A percentile compares a stretch with the other conserved stretches of the same genome.
Evolutionary conservation across 176 grass and related monocot genomes (phyloP).

Genomic region (Rhipidocladum racemiflorum): DNA sequence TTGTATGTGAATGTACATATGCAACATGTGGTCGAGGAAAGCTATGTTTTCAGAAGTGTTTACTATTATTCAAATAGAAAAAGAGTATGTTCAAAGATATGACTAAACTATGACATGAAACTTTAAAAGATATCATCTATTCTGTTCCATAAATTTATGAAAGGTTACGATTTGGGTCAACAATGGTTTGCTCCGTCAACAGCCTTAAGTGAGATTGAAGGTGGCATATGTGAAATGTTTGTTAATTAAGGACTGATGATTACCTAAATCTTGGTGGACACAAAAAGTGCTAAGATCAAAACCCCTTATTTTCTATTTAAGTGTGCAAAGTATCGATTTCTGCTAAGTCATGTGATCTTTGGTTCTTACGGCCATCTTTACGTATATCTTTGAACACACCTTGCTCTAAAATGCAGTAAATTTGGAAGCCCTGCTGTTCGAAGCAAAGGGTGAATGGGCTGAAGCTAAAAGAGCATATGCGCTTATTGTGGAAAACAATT

Average conservation of each 20-base stretch:
- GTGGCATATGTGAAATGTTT: neutral
- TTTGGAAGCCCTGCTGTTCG: slow-evolving; percentile 67
- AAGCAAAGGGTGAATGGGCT: slow-evolving; percentile 70
- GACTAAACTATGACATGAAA: neutral
- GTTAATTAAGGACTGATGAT: neutral
- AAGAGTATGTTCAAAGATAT: neutral
- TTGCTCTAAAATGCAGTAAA: slow-evolving; percentile 43
- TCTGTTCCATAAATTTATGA: neutral
- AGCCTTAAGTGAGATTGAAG: neutral
- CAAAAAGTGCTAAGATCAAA: neutral
- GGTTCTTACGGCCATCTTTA: neutral
- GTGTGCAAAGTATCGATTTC: neutral
- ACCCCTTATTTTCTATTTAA: neutral
- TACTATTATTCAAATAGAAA: neutral
- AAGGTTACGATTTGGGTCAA: neutral
- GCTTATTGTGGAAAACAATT: slow-evolving; percentile 63
- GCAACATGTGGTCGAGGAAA: too few relatives aligned
- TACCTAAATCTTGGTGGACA: neutral
- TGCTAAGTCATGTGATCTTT: neutral
- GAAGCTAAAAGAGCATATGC: slow-evolving; percentile 81
- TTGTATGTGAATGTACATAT: too few relatives aligned
- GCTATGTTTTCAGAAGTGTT: neutral
- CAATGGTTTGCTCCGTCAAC: neutral
- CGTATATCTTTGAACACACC: slow-evolving; percentile 25
- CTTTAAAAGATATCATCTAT: neutral